Conservation (phyloP, 1,284 basidiomycete genomes). For the Mycosarcoma mackinlayi region DNA sequence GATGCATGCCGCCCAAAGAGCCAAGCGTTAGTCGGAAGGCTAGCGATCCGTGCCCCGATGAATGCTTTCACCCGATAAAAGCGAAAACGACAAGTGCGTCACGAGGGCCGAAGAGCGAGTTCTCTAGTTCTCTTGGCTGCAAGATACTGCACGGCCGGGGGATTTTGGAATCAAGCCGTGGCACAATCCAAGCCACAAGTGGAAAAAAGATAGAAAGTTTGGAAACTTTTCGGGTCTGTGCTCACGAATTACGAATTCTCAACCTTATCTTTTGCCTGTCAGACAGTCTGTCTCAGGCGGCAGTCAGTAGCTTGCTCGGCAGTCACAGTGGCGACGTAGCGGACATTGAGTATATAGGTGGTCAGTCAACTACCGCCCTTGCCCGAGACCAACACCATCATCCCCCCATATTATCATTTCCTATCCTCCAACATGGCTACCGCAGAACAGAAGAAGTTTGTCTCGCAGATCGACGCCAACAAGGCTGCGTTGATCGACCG, state of each 20-base stretch:
- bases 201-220: too few species aligned
- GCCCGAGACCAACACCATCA: neutral
- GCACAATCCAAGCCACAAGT: neutral
- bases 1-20: too few species aligned
- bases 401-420: neutral
- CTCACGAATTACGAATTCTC: neutral
- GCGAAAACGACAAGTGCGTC: too few species aligned
- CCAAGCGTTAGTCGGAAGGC: too few species aligned
- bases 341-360: too few species aligned
- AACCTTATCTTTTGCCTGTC: slow-evolving; percentile 19
- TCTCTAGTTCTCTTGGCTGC: too few species aligned
- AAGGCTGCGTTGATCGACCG: slow-evolving; percentile 58
- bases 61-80: too few species aligned
- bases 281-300: neutral
- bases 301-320: neutral
- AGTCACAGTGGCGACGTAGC: neutral
- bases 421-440: slow-evolving; percentile 38
- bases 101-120: too few species aligned
- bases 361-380: neutral
- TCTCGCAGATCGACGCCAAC: slow-evolving; percentile 64
- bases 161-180: too few species aligned
- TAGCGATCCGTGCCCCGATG: too few species aligned
- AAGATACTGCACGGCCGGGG: too few species aligned
- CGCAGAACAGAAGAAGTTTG: slow-evolving; percentile 54
- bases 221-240: slow-evolving; percentile 10